Evolutionary conservation across 176 grass and related monocot genomes (phyloP).

Genomic region (Rhipidocladum racemiflorum): DNA sequence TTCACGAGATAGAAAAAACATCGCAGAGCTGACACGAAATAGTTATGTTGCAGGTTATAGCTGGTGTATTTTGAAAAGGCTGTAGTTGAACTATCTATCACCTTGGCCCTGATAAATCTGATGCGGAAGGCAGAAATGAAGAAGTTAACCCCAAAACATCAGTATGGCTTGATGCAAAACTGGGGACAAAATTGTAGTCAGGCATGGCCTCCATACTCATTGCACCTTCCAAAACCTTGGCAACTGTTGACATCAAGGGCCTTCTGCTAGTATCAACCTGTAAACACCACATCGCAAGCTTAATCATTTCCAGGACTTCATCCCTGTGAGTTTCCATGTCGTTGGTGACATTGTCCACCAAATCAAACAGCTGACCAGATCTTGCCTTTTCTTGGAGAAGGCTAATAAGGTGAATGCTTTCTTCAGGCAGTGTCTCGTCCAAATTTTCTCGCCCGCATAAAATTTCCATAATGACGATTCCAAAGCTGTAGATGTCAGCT

Average conservation of each 20-base stretch:
- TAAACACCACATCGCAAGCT: background rate
- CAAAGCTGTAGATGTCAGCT: constrained; percentile 3
- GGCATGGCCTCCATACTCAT: background rate
- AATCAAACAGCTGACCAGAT: background rate
- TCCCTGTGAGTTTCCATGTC: background rate
- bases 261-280: background rate
- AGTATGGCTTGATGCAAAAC: background rate
- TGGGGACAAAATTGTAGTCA: background rate
- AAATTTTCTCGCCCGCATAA: background rate
- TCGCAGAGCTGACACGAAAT: too few species aligned
- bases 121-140: background rate
- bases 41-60: too few species aligned
- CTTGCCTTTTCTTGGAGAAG: background rate
- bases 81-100: background rate
- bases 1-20: too few species aligned
- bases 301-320: background rate
- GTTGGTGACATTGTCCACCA: background rate
- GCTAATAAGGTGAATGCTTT: background rate
- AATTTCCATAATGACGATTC: background rate
- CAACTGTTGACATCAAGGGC: background rate
- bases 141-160: background rate
- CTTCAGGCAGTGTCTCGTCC: background rate
- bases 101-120: background rate
- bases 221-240: background rate
- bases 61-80: background rate